Evolutionary conservation across 345 rosid genomes (phyloP).

Genomic region (Streptanthus diversifolius): DNA sequence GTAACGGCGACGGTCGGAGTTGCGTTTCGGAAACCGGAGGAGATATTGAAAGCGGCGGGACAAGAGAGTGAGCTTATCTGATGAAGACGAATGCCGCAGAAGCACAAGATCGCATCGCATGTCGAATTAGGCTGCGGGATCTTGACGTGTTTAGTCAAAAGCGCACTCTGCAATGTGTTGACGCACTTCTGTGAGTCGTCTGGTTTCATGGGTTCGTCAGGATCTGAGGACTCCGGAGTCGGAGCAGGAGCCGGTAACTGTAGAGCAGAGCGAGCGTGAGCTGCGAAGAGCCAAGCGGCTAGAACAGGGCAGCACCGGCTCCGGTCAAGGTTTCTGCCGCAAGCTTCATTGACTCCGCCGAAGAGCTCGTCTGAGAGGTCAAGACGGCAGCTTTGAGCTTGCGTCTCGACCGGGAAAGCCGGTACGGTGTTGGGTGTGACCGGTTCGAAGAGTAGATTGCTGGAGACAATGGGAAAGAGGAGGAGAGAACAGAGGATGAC

Average conservation of each 20-base stretch:
- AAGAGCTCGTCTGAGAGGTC: conserved; percentile 96
- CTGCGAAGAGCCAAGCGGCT: conserved; percentile 97
- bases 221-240: conserved; percentile 42
- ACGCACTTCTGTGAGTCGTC: conserved; percentile 97
- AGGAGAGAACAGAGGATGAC: conserved; percentile 26
- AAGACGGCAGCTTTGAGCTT: conserved; percentile 67
- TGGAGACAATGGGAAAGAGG: conserved; percentile 24
- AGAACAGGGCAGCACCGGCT: conserved; percentile 94
- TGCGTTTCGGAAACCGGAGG: conserved; percentile 60
- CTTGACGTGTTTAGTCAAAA: conserved; percentile 68
- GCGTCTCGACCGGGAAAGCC: conserved; percentile 68
- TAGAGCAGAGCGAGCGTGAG: conserved; percentile 86
- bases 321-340: conserved; percentile 82
- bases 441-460: conserved; percentile 58
- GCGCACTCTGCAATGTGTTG: conserved; percentile 75
- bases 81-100: conserved; percentile 93
- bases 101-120: conserved; percentile 85
- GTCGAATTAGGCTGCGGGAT: conserved; percentile 80
- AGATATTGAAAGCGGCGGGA: conserved; percentile 86
- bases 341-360: conserved; percentile 90
- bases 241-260: conserved; percentile 60
- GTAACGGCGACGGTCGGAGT: conserved; percentile 86
- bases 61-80: conserved; percentile 93
- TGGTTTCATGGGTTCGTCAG: conserved; percentile 84
- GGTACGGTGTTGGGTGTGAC: conserved; percentile 72